These are phyloP conservation scores for Phytophthora fragariae DNA, from an alignment of 352 stramenopile species.

Conservation along the genomic window DNA sequence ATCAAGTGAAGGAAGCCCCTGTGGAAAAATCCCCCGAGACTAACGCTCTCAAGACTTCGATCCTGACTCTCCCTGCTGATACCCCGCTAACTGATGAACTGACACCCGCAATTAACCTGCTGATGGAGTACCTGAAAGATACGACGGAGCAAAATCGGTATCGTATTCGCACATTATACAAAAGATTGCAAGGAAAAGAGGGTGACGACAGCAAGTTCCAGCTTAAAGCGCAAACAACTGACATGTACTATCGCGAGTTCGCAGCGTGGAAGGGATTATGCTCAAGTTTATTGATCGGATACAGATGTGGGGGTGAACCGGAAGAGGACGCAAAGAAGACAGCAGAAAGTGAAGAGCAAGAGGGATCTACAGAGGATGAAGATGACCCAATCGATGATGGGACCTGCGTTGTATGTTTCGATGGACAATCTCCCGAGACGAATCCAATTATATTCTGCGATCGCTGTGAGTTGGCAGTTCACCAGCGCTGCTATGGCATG, in stretches of 20 bases:
- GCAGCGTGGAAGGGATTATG: conserved; percentile 80
- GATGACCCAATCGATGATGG: conserved; percentile 83
- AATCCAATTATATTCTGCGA: conserved; percentile 93
- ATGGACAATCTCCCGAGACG: conserved; percentile 84
- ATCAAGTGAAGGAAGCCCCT: conserved; percentile 17
- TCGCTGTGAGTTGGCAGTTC: conserved; percentile 88
- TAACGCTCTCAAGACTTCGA: not conserved
- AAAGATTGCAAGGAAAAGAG: conserved; percentile 52
- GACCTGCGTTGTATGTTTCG: conserved; percentile 91
- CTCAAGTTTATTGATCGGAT: conserved; percentile 72
- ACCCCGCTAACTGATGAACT: conserved; percentile 58
- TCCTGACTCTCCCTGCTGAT: not conserved
- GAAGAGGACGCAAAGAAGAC: conserved; percentile 25
- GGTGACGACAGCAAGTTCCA: conserved; percentile 36
- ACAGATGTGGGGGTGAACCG: conserved; percentile 25
- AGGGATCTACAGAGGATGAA: conserved; percentile 36
- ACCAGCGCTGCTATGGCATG: conserved; percentile 91
- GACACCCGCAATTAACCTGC: conserved; percentile 77
- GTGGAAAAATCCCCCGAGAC: conserved; percentile 4
- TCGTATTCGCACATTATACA: conserved; percentile 57
- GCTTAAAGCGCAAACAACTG: conserved; percentile 46
- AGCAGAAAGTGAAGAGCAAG: conserved; percentile 27
- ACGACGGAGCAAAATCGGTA: conserved; percentile 80
- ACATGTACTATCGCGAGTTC: conserved; percentile 82
- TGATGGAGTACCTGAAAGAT: conserved; percentile 80